Base-by-base conservation (phyloP, 345 rosid species). In the Eucalyptus tenuipes region DNA sequence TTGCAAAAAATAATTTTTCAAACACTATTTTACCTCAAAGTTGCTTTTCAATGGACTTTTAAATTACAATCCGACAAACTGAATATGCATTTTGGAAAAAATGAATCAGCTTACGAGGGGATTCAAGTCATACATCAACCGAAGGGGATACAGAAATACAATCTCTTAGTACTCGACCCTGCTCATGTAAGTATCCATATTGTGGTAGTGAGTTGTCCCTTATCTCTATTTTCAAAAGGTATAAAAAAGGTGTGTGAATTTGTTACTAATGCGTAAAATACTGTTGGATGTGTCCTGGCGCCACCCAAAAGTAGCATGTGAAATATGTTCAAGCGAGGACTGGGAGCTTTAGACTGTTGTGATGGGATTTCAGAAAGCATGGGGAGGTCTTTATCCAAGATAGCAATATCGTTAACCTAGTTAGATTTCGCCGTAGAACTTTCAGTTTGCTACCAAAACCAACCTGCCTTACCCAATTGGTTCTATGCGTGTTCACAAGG, bases 121-220 rank as follows among this genome's bases (percentile, higher is more conserved):
- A 94, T 96, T 90, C 95, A 96, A 89, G 90, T 88, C n/a, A 92
- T 86, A 86, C 94, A 90, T 86, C 94, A 92, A 55, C 80, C 86
- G 86, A 92, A 92, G 86, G 89, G 94, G 89, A 86, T 88, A 64
- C 95, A 90, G 87, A 92, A 90, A 52, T 92, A 90, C 92, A 93
- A 81, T 90, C 97, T 96, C 88, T 90, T 96, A 87, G 94, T 96
- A 88, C 88, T 96, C 88, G 99, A 96, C 89, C 97, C 99, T 50
- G 93, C 88, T 88, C 95, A 94, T 93, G 99, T 94, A 88, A 93
- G 97, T 91, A 86, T 86, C 88, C 49, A 49, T 47, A 8, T 85
- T 18, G 53, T 15, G 53, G 29, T 48, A 13, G 86, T 47, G 50
- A 49, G 29, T 27, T 49, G 33, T 85, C 53, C 81, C 37, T 27